Percentiles rank a stretch among this genome's conserved stretches.
phyloP scores from a whole-genome alignment of 1,284 basidiomycete species.

The Mycena citricolor region DNA sequence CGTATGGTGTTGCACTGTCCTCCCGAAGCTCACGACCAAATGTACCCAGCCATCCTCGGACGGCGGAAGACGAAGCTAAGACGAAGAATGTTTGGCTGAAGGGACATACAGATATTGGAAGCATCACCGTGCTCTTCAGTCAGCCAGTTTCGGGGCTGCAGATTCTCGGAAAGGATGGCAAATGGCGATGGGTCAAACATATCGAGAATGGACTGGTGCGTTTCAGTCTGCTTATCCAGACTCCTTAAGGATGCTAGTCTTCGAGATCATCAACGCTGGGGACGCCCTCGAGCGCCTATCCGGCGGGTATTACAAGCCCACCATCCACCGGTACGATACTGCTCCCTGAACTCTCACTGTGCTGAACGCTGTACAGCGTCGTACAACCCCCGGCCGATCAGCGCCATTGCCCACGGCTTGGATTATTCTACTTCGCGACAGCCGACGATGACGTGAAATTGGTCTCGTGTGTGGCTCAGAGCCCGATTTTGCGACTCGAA shows the following conservation, averaged over 20 bases:
- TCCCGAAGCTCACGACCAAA: not conserved
- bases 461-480: constrained; percentile 36
- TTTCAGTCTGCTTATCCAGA: constrained; percentile 1
- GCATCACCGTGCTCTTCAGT: constrained; percentile 52
- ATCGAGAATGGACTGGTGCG: constrained; percentile 50
- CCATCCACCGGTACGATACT: constrained; percentile 37
- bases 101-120: constrained; percentile 62
- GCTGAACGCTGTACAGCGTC: constrained; percentile 31
- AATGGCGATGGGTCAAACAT: constrained; percentile 52
- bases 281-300: constrained; percentile 51
- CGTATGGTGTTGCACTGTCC: not conserved
- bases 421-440: constrained; percentile 51
- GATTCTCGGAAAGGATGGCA: constrained; percentile 42
- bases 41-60: constrained; percentile 21
- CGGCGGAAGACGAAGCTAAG: constrained; percentile 53
- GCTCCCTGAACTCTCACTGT: constrained; percentile 4
- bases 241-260: not conserved
- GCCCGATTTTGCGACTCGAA: constrained; percentile 37
- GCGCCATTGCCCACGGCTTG: constrained; percentile 42
- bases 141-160: constrained; percentile 53
- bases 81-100: constrained; percentile 61
- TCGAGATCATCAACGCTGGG: constrained; percentile 39
- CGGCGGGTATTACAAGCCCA: constrained; percentile 41
- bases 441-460: constrained; percentile 38
- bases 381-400: constrained; percentile 50